Evolutionary conservation across 225 moss, liverwort and hornwort genomes (phyloP).

Genomic region (Polytrichum formosum): DNA sequence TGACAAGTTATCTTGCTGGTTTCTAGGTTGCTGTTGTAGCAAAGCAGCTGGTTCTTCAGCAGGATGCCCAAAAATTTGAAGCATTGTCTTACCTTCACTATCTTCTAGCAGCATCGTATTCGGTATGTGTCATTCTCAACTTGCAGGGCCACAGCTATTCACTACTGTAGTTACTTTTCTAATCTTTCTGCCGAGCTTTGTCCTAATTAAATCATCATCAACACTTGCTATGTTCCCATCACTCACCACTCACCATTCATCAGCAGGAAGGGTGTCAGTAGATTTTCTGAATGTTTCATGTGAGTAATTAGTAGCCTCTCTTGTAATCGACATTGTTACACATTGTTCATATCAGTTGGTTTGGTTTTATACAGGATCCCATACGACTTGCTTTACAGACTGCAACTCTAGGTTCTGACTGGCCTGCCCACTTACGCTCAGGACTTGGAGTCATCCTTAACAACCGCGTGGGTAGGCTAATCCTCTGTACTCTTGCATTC

Average conservation of each 20-base stretch:
- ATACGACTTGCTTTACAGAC: slow-evolving; percentile 50
- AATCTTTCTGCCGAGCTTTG: not conserved
- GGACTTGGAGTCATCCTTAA: slow-evolving; percentile 88
- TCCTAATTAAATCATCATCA: too few species aligned
- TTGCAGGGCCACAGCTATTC: not conserved
- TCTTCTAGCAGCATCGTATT: slow-evolving; percentile 69
- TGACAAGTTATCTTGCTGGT: slow-evolving; percentile 16
- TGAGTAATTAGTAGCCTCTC: not conserved
- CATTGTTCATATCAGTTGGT: slow-evolving; percentile 12
- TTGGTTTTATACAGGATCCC: slow-evolving; percentile 37
- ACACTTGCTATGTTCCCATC: not conserved
- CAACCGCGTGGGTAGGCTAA: slow-evolving; percentile 79
- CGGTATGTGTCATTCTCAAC: slow-evolving; percentile 38
- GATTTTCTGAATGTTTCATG: slow-evolving; percentile 3
- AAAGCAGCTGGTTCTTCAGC: slow-evolving; percentile 61
- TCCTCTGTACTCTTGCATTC: slow-evolving; percentile 6
- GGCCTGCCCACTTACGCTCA: slow-evolving; percentile 69
- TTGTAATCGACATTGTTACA: too few species aligned
- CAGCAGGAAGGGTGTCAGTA: slow-evolving; percentile 4
- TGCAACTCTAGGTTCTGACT: slow-evolving; percentile 39
- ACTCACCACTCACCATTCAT: slow-evolving; percentile 6
- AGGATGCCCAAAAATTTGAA: slow-evolving; percentile 85
- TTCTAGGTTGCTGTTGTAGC: slow-evolving; percentile 77
- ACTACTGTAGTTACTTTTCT: not conserved
- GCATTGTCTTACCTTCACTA: slow-evolving; percentile 84